Base-by-base conservation (phyloP, 1,284 basidiomycete genomes). In the Tetrapyrgos nigripes region DNA sequence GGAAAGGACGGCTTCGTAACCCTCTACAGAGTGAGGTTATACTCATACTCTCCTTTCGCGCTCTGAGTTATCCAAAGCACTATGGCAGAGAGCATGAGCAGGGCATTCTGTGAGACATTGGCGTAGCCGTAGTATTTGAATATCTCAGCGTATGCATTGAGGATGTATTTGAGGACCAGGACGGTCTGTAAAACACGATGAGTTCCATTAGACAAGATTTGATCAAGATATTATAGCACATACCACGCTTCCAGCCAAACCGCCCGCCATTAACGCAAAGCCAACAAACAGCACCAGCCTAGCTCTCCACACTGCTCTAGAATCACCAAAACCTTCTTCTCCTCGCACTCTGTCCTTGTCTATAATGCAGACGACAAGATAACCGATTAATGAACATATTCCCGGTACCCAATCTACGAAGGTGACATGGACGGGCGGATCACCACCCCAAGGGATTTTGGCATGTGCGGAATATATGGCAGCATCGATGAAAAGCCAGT, bases 361-460 rank as follows among this genome's bases (percentile, higher is more conserved):
- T 68, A 98, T 95, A 56, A 98, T 73, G 73, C 96, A 96, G 74
- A 97, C 89, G 70, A 98, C 83, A 62, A 97, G 79, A 84, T 96
- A 96, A 31, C 97, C 97, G 14, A 98, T 77, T 14, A 97, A 87
- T 17, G 93, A 94, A 76, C 91, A 95, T 64, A 98, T 87, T 24
- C 96, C 97, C 0, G 96, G 95, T 19, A 97, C 81, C 97, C 97
- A 98, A 81, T 98, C 96, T 57, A 93, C 87, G 73, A 97, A 96
- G n/a, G 84, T 79, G 72, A 98, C 91, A 70, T 94, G 93, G 4
- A 97, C 92, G 2, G 94, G 88, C 0, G 90, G 83, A 4, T 88
- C 87, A 35, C 87, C 83, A 52, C 86, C 86, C 62, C 85, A 83
- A 5, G 91, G 88, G 1, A 90, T 76, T 61, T 88, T 87, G 1